These are phyloP conservation scores for Podaxis sp. DNA, from an alignment of 768 basidiomycete genomes.

Conservation along the genomic window DNA sequence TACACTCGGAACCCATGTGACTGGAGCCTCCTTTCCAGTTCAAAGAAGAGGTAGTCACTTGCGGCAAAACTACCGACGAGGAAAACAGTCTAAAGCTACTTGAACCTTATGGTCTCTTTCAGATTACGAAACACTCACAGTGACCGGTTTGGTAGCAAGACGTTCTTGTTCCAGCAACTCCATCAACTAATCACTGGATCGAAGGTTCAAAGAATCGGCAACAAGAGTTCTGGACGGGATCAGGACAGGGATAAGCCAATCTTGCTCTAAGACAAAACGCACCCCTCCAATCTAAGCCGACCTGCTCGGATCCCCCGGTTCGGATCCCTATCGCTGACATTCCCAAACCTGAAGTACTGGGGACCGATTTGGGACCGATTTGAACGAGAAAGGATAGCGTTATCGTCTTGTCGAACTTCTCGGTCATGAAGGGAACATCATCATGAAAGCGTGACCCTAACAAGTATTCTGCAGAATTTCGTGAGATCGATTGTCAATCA, in stretches of 20 bases:
- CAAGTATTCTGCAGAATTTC: constrained; percentile 10
- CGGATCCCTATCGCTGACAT: constrained; percentile 17
- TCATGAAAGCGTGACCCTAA: constrained; percentile 12
- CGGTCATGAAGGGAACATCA: constrained; percentile 15
- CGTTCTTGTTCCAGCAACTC: constrained; percentile 14
- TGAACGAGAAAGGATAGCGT: constrained; percentile 18
- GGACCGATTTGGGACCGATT: constrained; percentile 14
- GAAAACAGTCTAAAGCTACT: constrained; percentile 15
- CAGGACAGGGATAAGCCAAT: too few relatives aligned
- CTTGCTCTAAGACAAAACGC: neutral
- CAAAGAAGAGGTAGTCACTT: constrained; percentile 19
- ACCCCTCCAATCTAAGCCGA: constrained; percentile 19
- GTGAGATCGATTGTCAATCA: neutral
- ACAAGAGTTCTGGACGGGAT: constrained; percentile 12
- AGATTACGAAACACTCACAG: constrained; percentile 1
- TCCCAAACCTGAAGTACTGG: constrained; percentile 20
- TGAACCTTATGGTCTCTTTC: neutral
- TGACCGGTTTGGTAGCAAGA: constrained; percentile 12
- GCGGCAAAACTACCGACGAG: constrained; percentile 22
- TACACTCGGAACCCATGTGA: constrained; percentile 9
- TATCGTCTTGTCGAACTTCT: constrained; percentile 20
- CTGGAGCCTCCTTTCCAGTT: constrained; percentile 11
- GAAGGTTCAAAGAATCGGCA: constrained; percentile 19
- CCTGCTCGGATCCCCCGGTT: constrained; percentile 17
- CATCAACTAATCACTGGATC: constrained; percentile 16